Base-by-base conservation (phyloP, 306 rosid genomes). In the Betula pendula region DNA sequence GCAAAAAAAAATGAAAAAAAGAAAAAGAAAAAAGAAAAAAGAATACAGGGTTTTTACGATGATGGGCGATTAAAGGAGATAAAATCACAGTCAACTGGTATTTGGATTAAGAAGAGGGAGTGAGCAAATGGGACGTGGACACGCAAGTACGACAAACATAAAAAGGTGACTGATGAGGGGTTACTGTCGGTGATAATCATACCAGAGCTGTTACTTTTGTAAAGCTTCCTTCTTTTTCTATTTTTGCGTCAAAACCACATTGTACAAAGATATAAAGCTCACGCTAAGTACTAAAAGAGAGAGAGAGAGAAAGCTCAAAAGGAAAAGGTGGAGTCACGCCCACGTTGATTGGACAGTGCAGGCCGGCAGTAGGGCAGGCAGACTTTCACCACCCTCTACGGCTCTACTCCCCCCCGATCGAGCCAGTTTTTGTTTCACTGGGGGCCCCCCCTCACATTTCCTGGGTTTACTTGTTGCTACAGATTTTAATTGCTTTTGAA, bases 331-430 rank as follows among this genome's bases (percentile, higher is more conserved):
- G 5, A 35, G 84, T 86, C 74, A 79, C 69, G 17, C 22, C 22
- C 22, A 52, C 16, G 22, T 73, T 88, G 91, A 85, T 60, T 73
- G 52, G 89, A 83, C 85, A 72, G 50, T 31, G 81, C 81, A 85
- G 87, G 87, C 77, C 87, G 75, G 82, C 86, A 73, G 24, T 83
- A 78, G 87, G 76, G 79, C 47, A 49, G 76, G 85, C 79, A 12
- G 76, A 58, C 79, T 67, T 77, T 4, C 45, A 79, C 72, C 79
- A 72, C 77, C 80, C 52, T 25, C 71, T 40, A 50, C 43, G 40
- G 40, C 40, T 35, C 40, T 35, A 35, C 40, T 11, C 25, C 50
- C 65, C 53, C n/a, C n/a, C n/a, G n/a, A n/a, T n/a, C n/a, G n/a
- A n/a, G n/a, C n/a, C n/a, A n/a, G n/a, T n/a, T n/a, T n/a, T n/a